Evolutionary conservation across 1,139 yeast species (phyloP), one percentile per base, ranked within the genome.

Genomic region (Yamadazyma dushanensis): DNA sequence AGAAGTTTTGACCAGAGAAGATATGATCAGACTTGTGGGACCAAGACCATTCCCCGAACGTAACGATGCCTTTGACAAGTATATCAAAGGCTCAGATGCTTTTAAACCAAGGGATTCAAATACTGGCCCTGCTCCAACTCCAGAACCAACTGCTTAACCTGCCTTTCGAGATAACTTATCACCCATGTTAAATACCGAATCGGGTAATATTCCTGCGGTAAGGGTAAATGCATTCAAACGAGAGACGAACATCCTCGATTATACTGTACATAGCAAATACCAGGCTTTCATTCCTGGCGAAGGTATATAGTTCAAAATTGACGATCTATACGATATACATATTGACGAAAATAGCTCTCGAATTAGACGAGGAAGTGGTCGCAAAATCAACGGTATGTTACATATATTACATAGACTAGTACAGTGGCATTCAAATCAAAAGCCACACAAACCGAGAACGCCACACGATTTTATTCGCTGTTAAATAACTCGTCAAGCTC

Each of bases 31-130:
- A 39, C 55, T 84, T 26, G 65, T 83, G 30, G 94, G 94, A 2
- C 81, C 82, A 46, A 71, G 94, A 52, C 89, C 89, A 16, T 83
- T 81, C 70, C 78, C 83, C 9, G 89, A 83, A 56, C 73, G 79
- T 48, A 83, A 83, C 51, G 92, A 83, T 58, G 92, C 90, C 2
- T 83, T 84, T 54, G 90, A 84, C 60, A 82, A 82, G 54, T 84
- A 84, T 51, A 63, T 84, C 45, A 78, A 77, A 46, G 78, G 74
- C 14, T 53, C 56, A 30, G 71, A 59, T 46, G 64, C 66, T 3
- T 61, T 61, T 43, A 60, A 58, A 41, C 63, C 61, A 25, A 52
- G 51, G 30, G 56, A 62, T 20, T n/a, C 26, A 3, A 29, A 29
- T 8, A 17, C 35, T 13, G 31, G 26, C 13, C 34, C 37, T 4